Percentiles rank a stretch among this genome's conserved stretches.
phyloP scores from a whole-genome alignment of 1,284 basidiomycete species.

The Ustilago bromivora region DNA sequence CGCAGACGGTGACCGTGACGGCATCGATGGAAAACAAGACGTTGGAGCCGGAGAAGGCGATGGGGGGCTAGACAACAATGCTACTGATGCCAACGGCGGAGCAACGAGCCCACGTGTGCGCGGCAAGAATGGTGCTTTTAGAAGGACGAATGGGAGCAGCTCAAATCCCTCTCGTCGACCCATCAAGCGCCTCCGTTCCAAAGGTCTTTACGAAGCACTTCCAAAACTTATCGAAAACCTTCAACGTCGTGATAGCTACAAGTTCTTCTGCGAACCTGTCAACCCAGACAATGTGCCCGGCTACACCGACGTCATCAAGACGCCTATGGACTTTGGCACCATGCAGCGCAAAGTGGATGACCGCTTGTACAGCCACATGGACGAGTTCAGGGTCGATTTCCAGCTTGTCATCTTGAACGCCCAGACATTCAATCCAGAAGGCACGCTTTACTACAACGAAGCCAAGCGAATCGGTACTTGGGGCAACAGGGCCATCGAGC shows the following conservation, averaged over 20 bases:
- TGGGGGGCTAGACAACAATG: neutral
- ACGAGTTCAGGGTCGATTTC: conserved; percentile 60
- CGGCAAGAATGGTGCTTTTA: conserved; percentile 35
- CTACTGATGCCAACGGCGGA: neutral
- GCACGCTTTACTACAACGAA: conserved; percentile 63
- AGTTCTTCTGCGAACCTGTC: conserved; percentile 82
- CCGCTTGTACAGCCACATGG: conserved; percentile 53
- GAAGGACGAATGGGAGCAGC: conserved; percentile 9
- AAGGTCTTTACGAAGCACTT: conserved; percentile 50
- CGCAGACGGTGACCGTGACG: neutral
- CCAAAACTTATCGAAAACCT: conserved; percentile 55
- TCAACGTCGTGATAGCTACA: conserved; percentile 81
- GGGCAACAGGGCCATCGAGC: conserved; percentile 59
- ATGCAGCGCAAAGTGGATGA: conserved; percentile 73
- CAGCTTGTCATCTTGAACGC: conserved; percentile 64
- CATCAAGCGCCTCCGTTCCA: conserved; percentile 49
- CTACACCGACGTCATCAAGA: conserved; percentile 78
- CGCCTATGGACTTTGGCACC: conserved; percentile 85
- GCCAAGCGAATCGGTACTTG: conserved; percentile 61
- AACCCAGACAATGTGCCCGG: conserved; percentile 77
- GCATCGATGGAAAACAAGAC: conserved; percentile 6
- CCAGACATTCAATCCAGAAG: conserved; percentile 64
- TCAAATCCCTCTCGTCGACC: conserved; percentile 33
- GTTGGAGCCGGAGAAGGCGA: conserved; percentile 5
- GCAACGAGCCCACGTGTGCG: conserved; percentile 20